Conservation (phyloP, 768 basidiomycete genomes). For the Kwoniella mangroviensis region DNA sequence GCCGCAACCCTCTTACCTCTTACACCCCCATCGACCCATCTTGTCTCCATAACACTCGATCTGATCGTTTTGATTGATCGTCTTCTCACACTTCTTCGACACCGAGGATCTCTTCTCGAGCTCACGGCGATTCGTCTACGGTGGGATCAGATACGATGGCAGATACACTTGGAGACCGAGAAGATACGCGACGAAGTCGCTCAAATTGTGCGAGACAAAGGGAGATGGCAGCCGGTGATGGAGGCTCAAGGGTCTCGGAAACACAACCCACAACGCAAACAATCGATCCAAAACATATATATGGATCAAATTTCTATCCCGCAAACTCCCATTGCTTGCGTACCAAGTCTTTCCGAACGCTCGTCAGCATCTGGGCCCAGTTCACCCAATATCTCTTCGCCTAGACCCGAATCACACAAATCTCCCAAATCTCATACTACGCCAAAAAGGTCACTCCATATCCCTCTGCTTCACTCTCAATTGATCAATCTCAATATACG, state of each 20-base stretch:
- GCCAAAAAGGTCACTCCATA: slow-evolving; percentile 19
- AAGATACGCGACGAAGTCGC: slow-evolving; percentile 28
- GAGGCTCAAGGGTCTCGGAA: neutral
- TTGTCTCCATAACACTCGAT: slow-evolving; percentile 46
- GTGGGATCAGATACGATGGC: slow-evolving; percentile 44
- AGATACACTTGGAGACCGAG: slow-evolving; percentile 28
- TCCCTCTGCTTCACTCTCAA: slow-evolving; percentile 33
- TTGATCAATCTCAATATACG: slow-evolving; percentile 37
- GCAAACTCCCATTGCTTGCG: neutral
- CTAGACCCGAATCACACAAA: neutral
- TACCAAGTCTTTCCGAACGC: neutral
- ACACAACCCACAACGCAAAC: neutral
- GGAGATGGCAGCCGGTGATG: slow-evolving; percentile 19
- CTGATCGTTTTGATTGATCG: slow-evolving; percentile 38
- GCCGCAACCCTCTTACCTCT: slow-evolving; percentile 46
- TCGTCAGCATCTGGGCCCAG: neutral
- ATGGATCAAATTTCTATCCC: neutral
- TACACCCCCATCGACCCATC: slow-evolving; percentile 47
- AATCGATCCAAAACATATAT: neutral
- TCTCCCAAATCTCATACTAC: slow-evolving; percentile 2
- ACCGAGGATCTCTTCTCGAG: slow-evolving; percentile 22
- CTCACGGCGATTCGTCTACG: slow-evolving; percentile 24
- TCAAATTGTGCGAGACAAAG: slow-evolving; percentile 24
- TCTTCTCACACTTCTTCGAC: slow-evolving; percentile 26
- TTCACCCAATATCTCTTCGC: neutral